Percentiles rank a stretch among this genome's conserved stretches.
Evolutionary conservation across 495 filamentous ascomycete genomes (phyloP).

Genomic region (Neurospora sp.): DNA sequence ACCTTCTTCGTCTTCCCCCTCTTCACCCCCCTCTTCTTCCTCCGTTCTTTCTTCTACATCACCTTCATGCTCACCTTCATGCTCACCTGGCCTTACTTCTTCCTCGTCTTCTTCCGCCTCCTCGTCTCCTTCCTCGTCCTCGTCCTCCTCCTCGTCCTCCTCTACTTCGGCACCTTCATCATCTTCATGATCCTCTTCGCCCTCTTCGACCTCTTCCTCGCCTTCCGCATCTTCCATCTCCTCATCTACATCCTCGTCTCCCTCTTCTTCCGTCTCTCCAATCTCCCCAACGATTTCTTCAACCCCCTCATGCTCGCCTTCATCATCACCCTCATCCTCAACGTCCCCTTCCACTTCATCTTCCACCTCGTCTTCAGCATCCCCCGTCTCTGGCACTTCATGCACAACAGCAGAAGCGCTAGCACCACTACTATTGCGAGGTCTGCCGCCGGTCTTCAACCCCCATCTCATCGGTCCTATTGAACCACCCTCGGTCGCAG

Average conservation of each 20-base stretch:
- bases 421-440: neutral
- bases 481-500: neutral
- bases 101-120: neutral
- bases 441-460: neutral
- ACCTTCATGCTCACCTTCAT: neutral
- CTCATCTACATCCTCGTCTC: slow-evolving; percentile 7
- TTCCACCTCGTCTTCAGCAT: slow-evolving; percentile 3
- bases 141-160: slow-evolving; percentile 1
- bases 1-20: neutral
- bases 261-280: slow-evolving; percentile 14
- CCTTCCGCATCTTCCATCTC: slow-evolving; percentile 12
- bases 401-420: neutral
- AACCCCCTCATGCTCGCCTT: slow-evolving; percentile 21
- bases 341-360: slow-evolving; percentile 3
- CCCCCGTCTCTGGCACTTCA: neutral
- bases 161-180: slow-evolving; percentile 1
- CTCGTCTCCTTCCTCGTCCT: neutral
- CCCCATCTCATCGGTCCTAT: neutral
- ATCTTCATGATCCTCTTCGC: neutral
- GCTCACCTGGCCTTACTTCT: neutral
- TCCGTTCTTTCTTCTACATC: slow-evolving; percentile 4
- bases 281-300: slow-evolving; percentile 11
- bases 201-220: slow-evolving; percentile 9
- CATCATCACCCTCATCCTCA: slow-evolving; percentile 5
- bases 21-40: neutral